Conservation (phyloP, 2,329 filamentous ascomycete genomes). For the Microdochium trichocladiopsis region DNA sequence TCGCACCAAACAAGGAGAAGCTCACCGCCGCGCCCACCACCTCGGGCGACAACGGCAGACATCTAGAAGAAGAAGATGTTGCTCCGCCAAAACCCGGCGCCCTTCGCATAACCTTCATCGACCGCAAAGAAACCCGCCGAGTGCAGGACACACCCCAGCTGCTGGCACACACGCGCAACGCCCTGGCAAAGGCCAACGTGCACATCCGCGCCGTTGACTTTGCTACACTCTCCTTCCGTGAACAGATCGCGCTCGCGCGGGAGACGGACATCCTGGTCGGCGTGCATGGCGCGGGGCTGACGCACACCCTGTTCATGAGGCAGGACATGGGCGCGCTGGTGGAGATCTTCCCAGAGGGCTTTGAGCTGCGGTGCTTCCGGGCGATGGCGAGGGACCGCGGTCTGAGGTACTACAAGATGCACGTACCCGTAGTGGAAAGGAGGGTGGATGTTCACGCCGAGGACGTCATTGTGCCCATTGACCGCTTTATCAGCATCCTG, state of each 20-base stretch:
- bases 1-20: too few species aligned
- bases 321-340: constrained; percentile 24
- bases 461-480: not conserved
- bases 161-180: constrained; percentile 13
- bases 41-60: not conserved
- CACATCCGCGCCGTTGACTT: constrained; percentile 25
- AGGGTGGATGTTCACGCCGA: not conserved
- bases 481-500: not conserved
- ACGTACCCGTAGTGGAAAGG: not conserved
- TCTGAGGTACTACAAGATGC: constrained; percentile 20
- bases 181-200: constrained; percentile 14
- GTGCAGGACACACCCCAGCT: constrained; percentile 19
- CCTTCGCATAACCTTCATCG: not conserved
- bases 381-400: constrained; percentile 31
- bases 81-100: not conserved
- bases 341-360: constrained; percentile 30
- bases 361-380: constrained; percentile 29
- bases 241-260: constrained; percentile 25
- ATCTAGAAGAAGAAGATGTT: too few species aligned
- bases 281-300: constrained; percentile 34
- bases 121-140: not conserved
- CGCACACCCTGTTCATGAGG: constrained; percentile 32
- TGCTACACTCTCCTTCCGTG: constrained; percentile 23
- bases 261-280: constrained; percentile 33
- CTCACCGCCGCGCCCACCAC: constrained; percentile 6